A percentile compares a stretch with the other conserved stretches of the same genome.
Conservation (phyloP, 2,329 filamentous ascomycete species). For the Aspergillus sp. region DNA sequence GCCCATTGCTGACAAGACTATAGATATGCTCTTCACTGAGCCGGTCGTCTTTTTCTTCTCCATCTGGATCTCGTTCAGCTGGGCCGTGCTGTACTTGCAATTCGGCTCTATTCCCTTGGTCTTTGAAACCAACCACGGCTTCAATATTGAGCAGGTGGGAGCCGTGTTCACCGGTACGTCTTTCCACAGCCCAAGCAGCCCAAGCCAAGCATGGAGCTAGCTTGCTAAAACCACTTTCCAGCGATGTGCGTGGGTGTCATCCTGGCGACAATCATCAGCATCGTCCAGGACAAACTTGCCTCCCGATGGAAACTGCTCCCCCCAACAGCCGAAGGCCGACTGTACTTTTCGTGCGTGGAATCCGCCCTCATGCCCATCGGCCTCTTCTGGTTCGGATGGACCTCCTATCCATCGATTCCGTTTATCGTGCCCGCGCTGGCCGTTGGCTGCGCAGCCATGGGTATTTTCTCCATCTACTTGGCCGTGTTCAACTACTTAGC, state of each 20-base stretch:
- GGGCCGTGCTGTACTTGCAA: conserved; percentile 80
- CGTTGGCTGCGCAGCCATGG: conserved; percentile 67
- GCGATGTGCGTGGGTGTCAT: conserved; percentile 61
- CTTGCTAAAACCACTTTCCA: background rate
- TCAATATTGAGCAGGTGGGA: conserved; percentile 59
- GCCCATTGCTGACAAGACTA: background rate
- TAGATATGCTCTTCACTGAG: conserved; percentile 51
- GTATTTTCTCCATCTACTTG: conserved; percentile 79
- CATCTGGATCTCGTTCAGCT: conserved; percentile 81
- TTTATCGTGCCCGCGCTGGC: conserved; percentile 67
- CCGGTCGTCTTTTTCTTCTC: conserved; percentile 66
- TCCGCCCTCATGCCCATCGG: conserved; percentile 68
- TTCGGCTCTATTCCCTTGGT: conserved; percentile 75
- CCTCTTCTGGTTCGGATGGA: conserved; percentile 73
- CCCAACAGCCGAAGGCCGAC: conserved; percentile 60
- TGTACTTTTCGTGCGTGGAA: conserved; percentile 77
- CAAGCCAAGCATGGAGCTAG: background rate
- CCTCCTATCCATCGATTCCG: conserved; percentile 51
- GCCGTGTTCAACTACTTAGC: conserved; percentile 90
- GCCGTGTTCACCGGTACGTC: conserved; percentile 55
- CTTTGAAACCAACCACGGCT: conserved; percentile 59
- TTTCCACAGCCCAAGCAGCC: background rate
- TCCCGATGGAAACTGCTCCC: conserved; percentile 40
- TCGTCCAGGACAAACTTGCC: conserved; percentile 63
- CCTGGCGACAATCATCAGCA: conserved; percentile 59